Conservation (phyloP, 768 basidiomycete species). For the Galerina sulciceps region DNA sequence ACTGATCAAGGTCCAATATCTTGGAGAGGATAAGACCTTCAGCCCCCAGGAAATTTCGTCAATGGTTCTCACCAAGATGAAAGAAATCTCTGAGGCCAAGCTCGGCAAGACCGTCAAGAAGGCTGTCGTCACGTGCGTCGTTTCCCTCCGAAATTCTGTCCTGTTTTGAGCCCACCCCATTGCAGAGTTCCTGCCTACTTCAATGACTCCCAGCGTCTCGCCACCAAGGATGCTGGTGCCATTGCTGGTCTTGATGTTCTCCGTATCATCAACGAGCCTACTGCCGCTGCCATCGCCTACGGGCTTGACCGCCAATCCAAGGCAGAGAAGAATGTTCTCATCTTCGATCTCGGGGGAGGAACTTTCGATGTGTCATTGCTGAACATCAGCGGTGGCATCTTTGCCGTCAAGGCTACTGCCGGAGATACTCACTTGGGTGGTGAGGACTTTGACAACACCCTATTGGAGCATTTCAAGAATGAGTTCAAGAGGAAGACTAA, state of each 20-base stretch:
- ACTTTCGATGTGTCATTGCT: constrained; percentile 99
- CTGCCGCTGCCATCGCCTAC: constrained; percentile 98
- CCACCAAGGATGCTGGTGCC: constrained; percentile 98
- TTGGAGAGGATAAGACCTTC: constrained; percentile 94
- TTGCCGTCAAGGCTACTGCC: constrained; percentile 98
- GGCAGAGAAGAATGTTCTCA: constrained; percentile 96
- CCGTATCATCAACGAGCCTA: constrained; percentile 99
- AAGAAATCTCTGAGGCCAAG: constrained; percentile 99
- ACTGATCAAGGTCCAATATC: constrained; percentile 94
- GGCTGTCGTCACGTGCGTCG: constrained; percentile 93
- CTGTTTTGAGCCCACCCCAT: not conserved
- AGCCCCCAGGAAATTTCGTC: constrained; percentile 99
- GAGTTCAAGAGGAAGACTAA: constrained; percentile 99
- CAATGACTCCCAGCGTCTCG: constrained; percentile 99
- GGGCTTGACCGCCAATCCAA: constrained; percentile 96
- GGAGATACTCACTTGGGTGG: constrained; percentile 99
- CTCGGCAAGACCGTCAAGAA: constrained; percentile 98
- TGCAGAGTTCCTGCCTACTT: constrained; percentile 95
- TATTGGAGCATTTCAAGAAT: constrained; percentile 98
- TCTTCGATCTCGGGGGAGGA: constrained; percentile 99
- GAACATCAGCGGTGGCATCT: constrained; percentile 97
- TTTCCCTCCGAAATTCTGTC: constrained; percentile 7
- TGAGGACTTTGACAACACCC: constrained; percentile 99
- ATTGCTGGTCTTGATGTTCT: constrained; percentile 99
- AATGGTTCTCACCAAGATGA: constrained; percentile 99